Evolutionary conservation across 176 grass and related monocot genomes (phyloP).

Genomic region (Sorghum bicolor): DNA sequence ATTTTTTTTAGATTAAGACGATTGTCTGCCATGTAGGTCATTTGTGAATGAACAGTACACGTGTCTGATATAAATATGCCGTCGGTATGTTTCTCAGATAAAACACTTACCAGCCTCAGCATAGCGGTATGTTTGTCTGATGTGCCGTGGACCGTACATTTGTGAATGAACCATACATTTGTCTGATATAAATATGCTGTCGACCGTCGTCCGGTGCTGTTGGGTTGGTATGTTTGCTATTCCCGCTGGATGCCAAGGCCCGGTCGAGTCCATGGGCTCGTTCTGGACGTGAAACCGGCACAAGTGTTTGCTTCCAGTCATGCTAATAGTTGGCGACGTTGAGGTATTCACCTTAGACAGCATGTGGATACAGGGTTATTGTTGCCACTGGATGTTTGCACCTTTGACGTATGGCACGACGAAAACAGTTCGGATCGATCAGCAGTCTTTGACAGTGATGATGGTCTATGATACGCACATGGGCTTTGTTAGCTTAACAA

Average conservation of each 20-base stretch:
- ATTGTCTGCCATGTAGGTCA: neutral
- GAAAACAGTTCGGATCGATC: constrained; percentile 17
- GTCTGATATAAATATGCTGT: neutral
- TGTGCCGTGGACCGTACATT: neutral
- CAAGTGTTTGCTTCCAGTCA: neutral
- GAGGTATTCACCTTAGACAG: neutral
- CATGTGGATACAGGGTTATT: constrained; percentile 25
- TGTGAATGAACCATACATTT: too few relatives aligned
- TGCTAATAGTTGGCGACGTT: neutral
- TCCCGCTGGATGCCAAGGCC: neutral
- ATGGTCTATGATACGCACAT: neutral
- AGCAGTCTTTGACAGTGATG: neutral
- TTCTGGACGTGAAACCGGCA: neutral
- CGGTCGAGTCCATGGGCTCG: neutral
- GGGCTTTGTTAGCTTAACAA: neutral
- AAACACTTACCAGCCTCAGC: neutral
- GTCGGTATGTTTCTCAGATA: too few relatives aligned
- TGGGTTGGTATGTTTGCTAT: neutral
- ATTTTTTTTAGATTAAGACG: too few relatives aligned
- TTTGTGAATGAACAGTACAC: constrained; percentile 1
- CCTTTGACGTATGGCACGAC: neutral
- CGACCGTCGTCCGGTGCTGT: neutral
- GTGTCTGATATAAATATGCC: too few relatives aligned
- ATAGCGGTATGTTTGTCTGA: neutral
- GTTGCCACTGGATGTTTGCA: constrained; percentile 33